Base-by-base conservation (phyloP, 805 yeast genomes). In the Nakazawaea molendinolei region DNA sequence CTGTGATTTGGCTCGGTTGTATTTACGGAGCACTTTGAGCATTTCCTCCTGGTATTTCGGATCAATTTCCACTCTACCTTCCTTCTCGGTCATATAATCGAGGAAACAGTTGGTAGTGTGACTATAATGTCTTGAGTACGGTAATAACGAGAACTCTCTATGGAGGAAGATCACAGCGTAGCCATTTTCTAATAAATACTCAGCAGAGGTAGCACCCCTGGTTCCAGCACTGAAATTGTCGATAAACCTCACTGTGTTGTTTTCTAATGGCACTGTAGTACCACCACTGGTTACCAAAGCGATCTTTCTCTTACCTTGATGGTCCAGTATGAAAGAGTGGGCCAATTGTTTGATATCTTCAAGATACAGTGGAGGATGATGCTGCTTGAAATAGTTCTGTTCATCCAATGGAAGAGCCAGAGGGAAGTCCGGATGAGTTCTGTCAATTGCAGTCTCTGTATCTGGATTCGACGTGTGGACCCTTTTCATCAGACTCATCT, bases 211-310 rank as follows among this genome's bases (percentile, higher is more conserved):
- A 4, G 98, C 95, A 38, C 98, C 99, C 58, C 99, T 74, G 0
- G 97, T 92, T 17, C 99, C 99, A 17, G 97, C 97, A 45, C 92
- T 79, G 56, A 92, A 92, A 53, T 92, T 92, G 59, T 92, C 99
- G 50, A 92, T 87, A 58, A 92, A 92, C 36, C 99, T 63, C 5
- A 92, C 99, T 0, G 98, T 92, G 53, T 92, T 92, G 58, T 87
- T 89, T 52, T 92, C 99, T 45, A 92, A 64, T 0, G 99, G 99
- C 0, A 92, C 99, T 0, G 97, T 90, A 1, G 98, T 92, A 16
- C 99, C 99, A 17, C 99, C 99, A 7, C 90, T 78, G 0, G 98
- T 92, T 3, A 90, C 95, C 30, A 90, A 61, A 0, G 77, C 97
- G 10, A 90, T 72, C 32, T 69, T 74, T 36, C 68, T 64, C 4